Evolutionary conservation across 1,284 basidiomycete genomes (phyloP), one percentile per base, ranked within the genome.

Genomic region (Megacollybia platyphylla): DNA sequence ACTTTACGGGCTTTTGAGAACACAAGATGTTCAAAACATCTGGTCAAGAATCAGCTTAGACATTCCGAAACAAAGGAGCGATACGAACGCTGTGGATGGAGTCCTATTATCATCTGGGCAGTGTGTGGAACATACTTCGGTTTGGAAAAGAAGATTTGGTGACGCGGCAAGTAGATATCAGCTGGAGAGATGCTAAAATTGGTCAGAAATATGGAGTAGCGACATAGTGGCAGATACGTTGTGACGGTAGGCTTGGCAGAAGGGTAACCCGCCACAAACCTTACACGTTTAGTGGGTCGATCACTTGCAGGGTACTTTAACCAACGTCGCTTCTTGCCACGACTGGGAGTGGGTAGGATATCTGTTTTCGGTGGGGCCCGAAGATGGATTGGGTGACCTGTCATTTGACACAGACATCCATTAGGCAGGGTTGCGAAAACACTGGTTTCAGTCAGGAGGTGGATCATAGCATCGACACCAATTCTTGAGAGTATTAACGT

Each of bases 391-490:
- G 82, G 77, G 28, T 70, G 64, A 2, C 89, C 90, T 0, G 79
- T 76, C 46, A 91, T 57, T 57, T 93, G 89, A 47, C 81, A 84
- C 10, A 83, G 70, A 53, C 85, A 91, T n/a, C 73, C 76, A 50
- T 89, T 88, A 0, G 81, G 76, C 5, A 93, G 55, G 1, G 79
- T 63, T 9, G 79, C 54, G 54, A 91, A 93, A 18, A 90, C 52
- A 10, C 74, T 80, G 0, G 83, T 81, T 43, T 78, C 68, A 1
- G 76, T 71, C 10, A 93, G 68, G 5, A 93, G 65, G 56, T 88
- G 79, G 10, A 81, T 57, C 67, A 92, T 78, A 1, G 72, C 68
- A 49, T 77, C 73, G 24, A 73, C 69, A 0, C 89, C 88, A 7
- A 86, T 70, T 47, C 85, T 89, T 35, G 31, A 4, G 31, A 4